These are phyloP conservation scores for Pseudocercospora eumusae DNA, from an alignment of 2,329 filamentous ascomycete genomes.

Conservation along the genomic window DNA sequence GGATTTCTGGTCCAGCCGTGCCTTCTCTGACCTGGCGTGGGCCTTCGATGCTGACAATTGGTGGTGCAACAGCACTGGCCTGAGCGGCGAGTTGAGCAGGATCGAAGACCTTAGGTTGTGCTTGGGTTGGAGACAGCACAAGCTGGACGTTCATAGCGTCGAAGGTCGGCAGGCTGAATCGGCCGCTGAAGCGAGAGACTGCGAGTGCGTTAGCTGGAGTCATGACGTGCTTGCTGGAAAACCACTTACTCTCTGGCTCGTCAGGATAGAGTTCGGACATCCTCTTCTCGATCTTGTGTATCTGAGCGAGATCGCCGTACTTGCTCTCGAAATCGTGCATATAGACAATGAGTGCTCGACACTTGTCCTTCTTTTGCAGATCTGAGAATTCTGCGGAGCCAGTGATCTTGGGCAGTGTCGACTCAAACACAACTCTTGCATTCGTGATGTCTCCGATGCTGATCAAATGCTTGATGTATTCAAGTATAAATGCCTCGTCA, in stretches of 20 bases:
- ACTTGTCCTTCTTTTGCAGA: constrained; percentile 53
- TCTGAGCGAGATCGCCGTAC: constrained; percentile 88
- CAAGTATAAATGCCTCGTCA: constrained; percentile 88
- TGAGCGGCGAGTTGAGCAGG: constrained; percentile 21
- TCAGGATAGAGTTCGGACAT: constrained; percentile 94
- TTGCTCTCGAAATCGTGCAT: constrained; percentile 95
- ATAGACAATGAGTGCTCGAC: constrained; percentile 83
- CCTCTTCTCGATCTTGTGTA: constrained; percentile 84
- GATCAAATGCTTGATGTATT: constrained; percentile 94
- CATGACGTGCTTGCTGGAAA: background rate
- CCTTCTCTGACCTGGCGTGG: constrained; percentile 17
- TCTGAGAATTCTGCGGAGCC: constrained; percentile 65
- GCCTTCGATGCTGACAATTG: constrained; percentile 28
- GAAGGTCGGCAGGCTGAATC: constrained; percentile 70
- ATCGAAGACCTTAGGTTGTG: constrained; percentile 50
- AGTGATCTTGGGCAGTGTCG: constrained; percentile 75
- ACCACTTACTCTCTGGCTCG: constrained; percentile 66
- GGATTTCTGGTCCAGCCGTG: constrained; percentile 26
- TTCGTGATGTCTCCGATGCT: constrained; percentile 87
- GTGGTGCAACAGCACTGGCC: constrained; percentile 13
- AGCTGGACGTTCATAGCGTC: constrained; percentile 79
- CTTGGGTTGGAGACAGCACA: constrained; percentile 82
- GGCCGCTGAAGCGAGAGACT: constrained; percentile 66
- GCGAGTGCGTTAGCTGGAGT: background rate
- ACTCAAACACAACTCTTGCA: constrained; percentile 94